Percentiles rank a stretch among this genome's conserved stretches.
Conservation (phyloP, 768 basidiomycete genomes). For the Russula vinacea region DNA sequence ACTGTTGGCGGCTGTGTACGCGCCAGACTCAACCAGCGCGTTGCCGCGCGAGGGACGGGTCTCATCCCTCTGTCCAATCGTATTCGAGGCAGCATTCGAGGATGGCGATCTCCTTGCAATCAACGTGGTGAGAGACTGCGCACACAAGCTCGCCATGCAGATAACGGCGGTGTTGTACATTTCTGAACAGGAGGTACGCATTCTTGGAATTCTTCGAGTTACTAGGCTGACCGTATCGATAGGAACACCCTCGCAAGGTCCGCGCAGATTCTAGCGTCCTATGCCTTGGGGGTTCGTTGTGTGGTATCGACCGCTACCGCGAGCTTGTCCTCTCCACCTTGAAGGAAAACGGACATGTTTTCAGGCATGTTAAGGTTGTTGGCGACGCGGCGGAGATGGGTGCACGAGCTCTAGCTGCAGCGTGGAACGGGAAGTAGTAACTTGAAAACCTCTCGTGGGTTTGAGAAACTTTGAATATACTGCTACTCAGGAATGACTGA, state of each 20-base stretch:
- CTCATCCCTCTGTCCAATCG: slow-evolving; percentile 67
- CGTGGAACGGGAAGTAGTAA: slow-evolving; percentile 20
- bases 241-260: slow-evolving; percentile 35
- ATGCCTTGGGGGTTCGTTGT: slow-evolving; percentile 78
- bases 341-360: slow-evolving; percentile 54
- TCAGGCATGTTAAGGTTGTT: slow-evolving; percentile 63
- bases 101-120: slow-evolving; percentile 64
- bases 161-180: slow-evolving; percentile 51
- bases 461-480: neutral
- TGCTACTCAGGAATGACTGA: neutral
- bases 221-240: neutral
- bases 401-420: slow-evolving; percentile 51
- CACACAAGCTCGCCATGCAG: slow-evolving; percentile 55
- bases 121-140: slow-evolving; percentile 51
- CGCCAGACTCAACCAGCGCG: slow-evolving; percentile 49
- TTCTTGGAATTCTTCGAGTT: neutral
- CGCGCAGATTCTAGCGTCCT: slow-evolving; percentile 56
- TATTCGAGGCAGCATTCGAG: slow-evolving; percentile 75
- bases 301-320: slow-evolving; percentile 59
- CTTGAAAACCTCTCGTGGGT: neutral
- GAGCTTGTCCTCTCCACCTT: slow-evolving; percentile 54
- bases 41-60: slow-evolving; percentile 67
- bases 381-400: slow-evolving; percentile 67
- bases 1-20: slow-evolving; percentile 60
- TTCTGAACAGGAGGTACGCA: slow-evolving; percentile 16